phyloP scores from a whole-genome alignment of 73 alveolate species.

The Paramecium biaurelia region DNA sequence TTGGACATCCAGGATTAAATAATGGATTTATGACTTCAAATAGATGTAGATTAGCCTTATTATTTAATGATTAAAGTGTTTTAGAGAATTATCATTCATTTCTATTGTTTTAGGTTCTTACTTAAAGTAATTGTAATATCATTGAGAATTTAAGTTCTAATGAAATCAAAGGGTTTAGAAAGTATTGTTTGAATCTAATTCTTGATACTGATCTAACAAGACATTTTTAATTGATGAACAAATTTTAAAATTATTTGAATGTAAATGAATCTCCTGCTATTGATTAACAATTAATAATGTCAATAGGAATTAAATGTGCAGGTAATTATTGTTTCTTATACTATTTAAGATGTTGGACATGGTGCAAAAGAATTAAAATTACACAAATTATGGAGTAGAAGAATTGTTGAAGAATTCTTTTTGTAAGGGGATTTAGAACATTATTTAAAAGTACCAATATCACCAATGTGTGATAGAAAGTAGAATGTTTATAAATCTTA shows the following conservation, averaged over 20 bases:
- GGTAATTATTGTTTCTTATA: neutral
- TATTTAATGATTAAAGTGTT: conserved; percentile 70
- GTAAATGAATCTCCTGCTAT: neutral
- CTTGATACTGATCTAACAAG: conserved; percentile 34
- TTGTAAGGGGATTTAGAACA: conserved; percentile 54
- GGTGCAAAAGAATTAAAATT: conserved; percentile 48
- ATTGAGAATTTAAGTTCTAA: neutral
- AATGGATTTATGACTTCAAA: conserved; percentile 63
- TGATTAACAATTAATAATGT: conserved; percentile 18
- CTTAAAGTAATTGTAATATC: neutral
- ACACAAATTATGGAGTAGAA: conserved; percentile 50
- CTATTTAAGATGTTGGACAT: conserved; percentile 51
- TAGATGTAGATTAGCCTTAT: conserved; percentile 63
- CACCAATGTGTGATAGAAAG: conserved; percentile 56
- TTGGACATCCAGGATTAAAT: conserved; percentile 77
- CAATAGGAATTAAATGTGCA: conserved; percentile 53
- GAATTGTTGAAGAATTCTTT: conserved; percentile 56
- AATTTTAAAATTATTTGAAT: conserved; percentile 18
- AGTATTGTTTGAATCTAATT: neutral
- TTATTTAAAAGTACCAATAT: neutral
- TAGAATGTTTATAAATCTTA: conserved; percentile 13
- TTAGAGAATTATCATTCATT: conserved; percentile 73
- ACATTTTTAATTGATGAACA: conserved; percentile 31
- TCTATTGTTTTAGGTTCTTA: neutral
- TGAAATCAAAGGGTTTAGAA: conserved; percentile 43